Evolutionary conservation across 352 stramenopile genomes (phyloP), one percentile per base, ranked within the genome.

Genomic region (Globisporangium irregulare): DNA sequence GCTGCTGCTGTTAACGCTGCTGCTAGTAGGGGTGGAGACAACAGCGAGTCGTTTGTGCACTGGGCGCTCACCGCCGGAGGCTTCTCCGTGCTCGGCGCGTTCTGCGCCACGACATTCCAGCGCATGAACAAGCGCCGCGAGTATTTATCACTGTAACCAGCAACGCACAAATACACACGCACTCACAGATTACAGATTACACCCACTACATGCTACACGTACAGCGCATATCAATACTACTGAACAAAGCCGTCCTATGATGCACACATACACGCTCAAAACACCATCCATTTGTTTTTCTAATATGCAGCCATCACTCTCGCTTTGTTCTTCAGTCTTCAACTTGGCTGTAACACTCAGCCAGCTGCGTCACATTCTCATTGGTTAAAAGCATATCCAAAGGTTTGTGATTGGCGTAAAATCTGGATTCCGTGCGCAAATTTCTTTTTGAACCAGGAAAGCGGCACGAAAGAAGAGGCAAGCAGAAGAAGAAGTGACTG

Each of bases 51-150:
- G 22, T 43, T 60, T 10, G 60, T 22, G n/a, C 57, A 54, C 53
- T 67, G 60, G 67, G 10, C 46, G 46, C 54, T 74, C 59, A 68
- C 62, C 3, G 59, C 64, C 8, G 27, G 61, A 18, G 56, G 67
- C 15, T 41, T 73, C 27, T 38, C 57, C 12, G 55, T 69, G 46
- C 61, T 68, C 7, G 32, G 25, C 8, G 62, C 67, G 57, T 38
- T 73, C 9, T 69, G 57, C 18, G 62, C 62, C 36, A 41, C 48
- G 29, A 73, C 67, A 4, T 59, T 69, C 27, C 67, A 69, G 56
- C 67, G 67, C n/a, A 59, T 71, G 58, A 61, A 56, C 48, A 71
- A 71, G 58, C 61, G 62, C 25, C 67, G 67, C 62, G 57, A 64
- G 67, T 73, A 73, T 24, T 20, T 69, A 12, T 41, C 67, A 2